These are phyloP conservation scores for Fusarium ambrosium DNA, from an alignment of 2,329 filamentous ascomycete genomes.

Conservation along the genomic window DNA sequence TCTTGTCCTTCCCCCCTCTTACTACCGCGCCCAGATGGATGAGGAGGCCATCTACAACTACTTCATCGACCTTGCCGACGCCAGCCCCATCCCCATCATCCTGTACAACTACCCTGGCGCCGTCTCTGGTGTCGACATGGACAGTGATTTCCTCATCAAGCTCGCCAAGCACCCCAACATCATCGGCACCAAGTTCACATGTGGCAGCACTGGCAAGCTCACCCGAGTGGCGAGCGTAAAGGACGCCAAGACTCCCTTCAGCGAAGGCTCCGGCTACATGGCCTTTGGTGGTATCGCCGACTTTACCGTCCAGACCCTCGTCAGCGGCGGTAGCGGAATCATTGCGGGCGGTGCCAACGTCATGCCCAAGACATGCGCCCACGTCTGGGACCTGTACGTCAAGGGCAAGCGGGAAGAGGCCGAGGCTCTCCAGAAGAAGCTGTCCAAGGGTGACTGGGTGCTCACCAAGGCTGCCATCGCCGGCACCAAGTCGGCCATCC, in stretches of 20 bases:
- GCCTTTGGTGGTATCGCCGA: constrained; percentile 91
- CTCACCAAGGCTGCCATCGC: constrained; percentile 86
- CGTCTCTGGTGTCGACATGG: constrained; percentile 89
- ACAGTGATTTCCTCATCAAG: constrained; percentile 86
- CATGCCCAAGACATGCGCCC: constrained; percentile 84
- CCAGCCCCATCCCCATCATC: constrained; percentile 81
- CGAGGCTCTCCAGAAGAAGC: constrained; percentile 79
- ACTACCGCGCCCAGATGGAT: constrained; percentile 84
- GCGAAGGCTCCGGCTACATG: constrained; percentile 78
- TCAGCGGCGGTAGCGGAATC: constrained; percentile 84
- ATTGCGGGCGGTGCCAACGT: constrained; percentile 90
- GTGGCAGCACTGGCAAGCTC: constrained; percentile 90
- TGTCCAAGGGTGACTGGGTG: constrained; percentile 85
- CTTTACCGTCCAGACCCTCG: constrained; percentile 85
- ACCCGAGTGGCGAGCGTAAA: constrained; percentile 83
- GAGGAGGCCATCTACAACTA: constrained; percentile 80
- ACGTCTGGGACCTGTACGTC: constrained; percentile 81
- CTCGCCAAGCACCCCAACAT: constrained; percentile 87
- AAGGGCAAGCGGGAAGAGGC: constrained; percentile 83
- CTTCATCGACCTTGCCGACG: constrained; percentile 81
- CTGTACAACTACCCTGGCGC: constrained; percentile 94
- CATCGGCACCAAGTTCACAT: constrained; percentile 91
- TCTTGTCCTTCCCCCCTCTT: constrained; percentile 83
- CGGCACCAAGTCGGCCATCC: constrained; percentile 87
- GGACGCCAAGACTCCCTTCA: constrained; percentile 75